Evolutionary conservation across 371 early-diverging fungal species (phyloP).

Genomic region (Mucor mucedo): DNA sequence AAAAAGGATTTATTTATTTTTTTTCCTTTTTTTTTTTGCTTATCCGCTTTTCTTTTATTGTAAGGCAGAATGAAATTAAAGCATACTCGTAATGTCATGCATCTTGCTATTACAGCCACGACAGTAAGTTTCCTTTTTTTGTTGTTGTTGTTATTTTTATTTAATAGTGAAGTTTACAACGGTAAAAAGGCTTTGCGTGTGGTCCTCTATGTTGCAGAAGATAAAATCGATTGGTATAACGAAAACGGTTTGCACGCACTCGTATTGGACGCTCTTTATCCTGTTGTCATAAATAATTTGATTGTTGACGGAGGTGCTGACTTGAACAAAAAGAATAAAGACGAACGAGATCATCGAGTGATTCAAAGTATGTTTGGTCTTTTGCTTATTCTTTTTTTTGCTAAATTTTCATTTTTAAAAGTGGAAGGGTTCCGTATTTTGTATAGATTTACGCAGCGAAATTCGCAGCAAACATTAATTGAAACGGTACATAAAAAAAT

Average conservation of each 20-base stretch:
- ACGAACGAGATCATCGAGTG: background rate
- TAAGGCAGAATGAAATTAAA: constrained; percentile 9
- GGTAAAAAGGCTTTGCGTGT: constrained; percentile 20
- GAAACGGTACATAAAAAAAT: constrained; percentile 10
- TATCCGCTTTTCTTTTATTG: background rate
- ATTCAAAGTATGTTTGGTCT: constrained; percentile 9
- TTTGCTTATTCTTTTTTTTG: no score
- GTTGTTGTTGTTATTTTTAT: no score
- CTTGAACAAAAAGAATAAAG: constrained; percentile 2
- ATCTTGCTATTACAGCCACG: constrained; percentile 22
- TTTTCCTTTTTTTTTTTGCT: background rate
- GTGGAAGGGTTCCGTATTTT: constrained; percentile 27
- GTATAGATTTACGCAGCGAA: constrained; percentile 18
- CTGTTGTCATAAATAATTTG: constrained; percentile 19
- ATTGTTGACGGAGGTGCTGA: background rate
- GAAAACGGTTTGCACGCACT: constrained; percentile 17
- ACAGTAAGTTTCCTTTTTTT: constrained; percentile 12
- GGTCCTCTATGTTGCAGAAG: constrained; percentile 21
- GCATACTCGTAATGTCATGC: constrained; percentile 22
- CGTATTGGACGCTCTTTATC: constrained; percentile 21
- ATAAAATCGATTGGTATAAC: constrained; percentile 32
- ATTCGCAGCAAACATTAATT: constrained; percentile 21
- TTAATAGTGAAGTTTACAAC: background rate
- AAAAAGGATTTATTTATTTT: background rate
- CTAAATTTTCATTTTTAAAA: background rate